phyloP scores from a whole-genome alignment of 192 early-diverging fungal species.

The Rhizophagus clarus region DNA sequence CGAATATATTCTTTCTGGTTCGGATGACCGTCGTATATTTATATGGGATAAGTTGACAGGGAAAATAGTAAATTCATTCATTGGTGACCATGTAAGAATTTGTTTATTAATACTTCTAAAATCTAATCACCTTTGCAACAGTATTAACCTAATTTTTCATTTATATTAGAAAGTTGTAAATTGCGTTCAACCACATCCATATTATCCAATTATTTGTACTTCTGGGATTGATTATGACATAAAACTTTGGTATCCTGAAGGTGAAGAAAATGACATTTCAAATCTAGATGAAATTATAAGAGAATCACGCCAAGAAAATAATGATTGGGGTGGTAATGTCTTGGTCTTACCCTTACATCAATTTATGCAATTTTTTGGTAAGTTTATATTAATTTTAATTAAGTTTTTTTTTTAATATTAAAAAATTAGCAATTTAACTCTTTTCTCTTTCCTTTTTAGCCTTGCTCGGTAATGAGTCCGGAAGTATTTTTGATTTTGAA shows the following conservation, averaged over 20 bases:
- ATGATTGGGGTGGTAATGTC: background rate
- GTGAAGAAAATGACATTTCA: conserved; percentile 35
- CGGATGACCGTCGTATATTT: conserved; percentile 73
- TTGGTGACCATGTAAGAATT: conserved; percentile 56
- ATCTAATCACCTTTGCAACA: background rate
- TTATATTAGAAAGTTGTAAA: conserved; percentile 41
- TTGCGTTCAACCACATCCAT: conserved; percentile 60
- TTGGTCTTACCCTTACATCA: background rate
- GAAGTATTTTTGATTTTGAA: too few species aligned
- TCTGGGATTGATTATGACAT: conserved; percentile 78
- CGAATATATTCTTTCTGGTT: conserved; percentile 73
- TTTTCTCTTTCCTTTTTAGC: too few species aligned
- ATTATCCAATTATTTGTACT: conserved; percentile 48
- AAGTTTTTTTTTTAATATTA: too few species aligned
- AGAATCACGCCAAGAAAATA: background rate
- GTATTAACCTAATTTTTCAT: background rate
- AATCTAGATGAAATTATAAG: background rate
- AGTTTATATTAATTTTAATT: background rate
- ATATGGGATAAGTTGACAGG: conserved; percentile 67
- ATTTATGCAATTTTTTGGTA: background rate
- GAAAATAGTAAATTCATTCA: conserved; percentile 62
- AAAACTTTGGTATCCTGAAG: conserved; percentile 65
- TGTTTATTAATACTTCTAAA: background rate
- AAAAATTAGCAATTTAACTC: too few species aligned
- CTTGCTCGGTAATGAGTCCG: too few species aligned